phyloP scores from a whole-genome alignment of 208 protist genomes.

The Endotrypanum monterogeii region DNA sequence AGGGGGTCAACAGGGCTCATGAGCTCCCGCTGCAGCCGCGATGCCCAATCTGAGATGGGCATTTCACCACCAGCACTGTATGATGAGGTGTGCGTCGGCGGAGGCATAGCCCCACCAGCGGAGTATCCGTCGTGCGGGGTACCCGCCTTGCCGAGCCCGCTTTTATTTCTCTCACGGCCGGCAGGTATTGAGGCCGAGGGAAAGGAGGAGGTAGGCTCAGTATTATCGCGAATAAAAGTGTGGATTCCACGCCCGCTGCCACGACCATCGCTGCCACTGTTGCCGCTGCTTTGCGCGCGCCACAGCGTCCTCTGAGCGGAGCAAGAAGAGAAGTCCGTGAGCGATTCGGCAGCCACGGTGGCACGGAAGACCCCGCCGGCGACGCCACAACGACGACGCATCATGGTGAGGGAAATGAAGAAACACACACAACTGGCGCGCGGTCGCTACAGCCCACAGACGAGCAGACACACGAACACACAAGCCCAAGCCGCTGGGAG shows the following conservation, averaged over 20 bases:
- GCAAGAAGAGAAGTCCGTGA: background rate
- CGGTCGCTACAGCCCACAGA: background rate
- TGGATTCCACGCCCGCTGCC: slow-evolving; percentile 14
- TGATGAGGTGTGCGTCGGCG: background rate
- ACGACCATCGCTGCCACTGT: slow-evolving; percentile 2
- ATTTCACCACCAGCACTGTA: background rate
- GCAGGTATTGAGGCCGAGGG: background rate
- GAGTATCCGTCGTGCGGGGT: background rate
- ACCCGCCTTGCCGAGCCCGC: background rate
- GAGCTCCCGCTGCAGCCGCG: slow-evolving; percentile 77
- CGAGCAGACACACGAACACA: background rate
- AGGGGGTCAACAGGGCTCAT: slow-evolving; percentile 71
- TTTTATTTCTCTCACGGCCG: background rate
- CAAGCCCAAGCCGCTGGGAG: background rate
- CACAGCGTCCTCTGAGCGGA: background rate
- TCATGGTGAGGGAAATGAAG: slow-evolving; percentile 29
- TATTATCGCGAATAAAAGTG: slow-evolving; percentile 27
- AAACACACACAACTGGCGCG: background rate
- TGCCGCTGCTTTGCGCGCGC: slow-evolving; percentile 24
- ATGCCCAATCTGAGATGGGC: slow-evolving; percentile 51
- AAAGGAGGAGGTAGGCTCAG: slow-evolving; percentile 14
- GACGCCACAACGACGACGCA: slow-evolving; percentile 37
- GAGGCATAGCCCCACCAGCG: background rate
- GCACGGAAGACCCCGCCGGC: background rate
- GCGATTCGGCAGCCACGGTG: background rate